phyloP scores from a whole-genome alignment of 805 yeast genomes.

The Torulaspora franciscae region DNA sequence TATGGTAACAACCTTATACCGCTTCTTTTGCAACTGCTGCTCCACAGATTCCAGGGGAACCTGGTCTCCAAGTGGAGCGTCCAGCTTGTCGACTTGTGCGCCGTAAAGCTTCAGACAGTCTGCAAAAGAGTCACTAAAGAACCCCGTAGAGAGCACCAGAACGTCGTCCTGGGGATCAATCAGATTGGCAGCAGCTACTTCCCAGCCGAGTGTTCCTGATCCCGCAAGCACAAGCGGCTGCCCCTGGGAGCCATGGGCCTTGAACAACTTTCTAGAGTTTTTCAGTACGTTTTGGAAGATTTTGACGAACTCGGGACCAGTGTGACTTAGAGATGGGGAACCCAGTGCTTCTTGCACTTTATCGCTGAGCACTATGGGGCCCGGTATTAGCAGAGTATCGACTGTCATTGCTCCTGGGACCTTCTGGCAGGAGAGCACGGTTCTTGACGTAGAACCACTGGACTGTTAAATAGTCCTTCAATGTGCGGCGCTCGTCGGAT shows the following conservation, averaged over 20 bases:
- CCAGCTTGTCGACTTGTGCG: slow-evolving; percentile 65
- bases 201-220: slow-evolving; percentile 96
- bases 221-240: slow-evolving; percentile 84
- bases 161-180: slow-evolving; percentile 61
- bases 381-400: slow-evolving; percentile 61
- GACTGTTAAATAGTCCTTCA: not conserved
- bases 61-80: slow-evolving; percentile 68
- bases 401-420: not conserved
- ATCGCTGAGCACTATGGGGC: slow-evolving; percentile 81
- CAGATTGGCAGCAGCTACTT: slow-evolving; percentile 75
- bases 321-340: slow-evolving; percentile 83
- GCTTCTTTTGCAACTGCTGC: slow-evolving; percentile 45
- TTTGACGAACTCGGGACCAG: slow-evolving; percentile 73
- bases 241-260: slow-evolving; percentile 50
- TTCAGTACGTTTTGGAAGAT: slow-evolving; percentile 66
- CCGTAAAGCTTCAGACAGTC: slow-evolving; percentile 69
- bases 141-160: slow-evolving; percentile 84
- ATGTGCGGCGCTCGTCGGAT: not conserved
- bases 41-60: slow-evolving; percentile 57
- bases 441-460: too few relatives aligned
- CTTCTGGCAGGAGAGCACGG: not conserved
- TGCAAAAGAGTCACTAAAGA: slow-evolving; percentile 78
- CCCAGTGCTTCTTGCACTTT: slow-evolving; percentile 74
- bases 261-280: slow-evolving; percentile 69
- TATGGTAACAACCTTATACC: slow-evolving; percentile 68